These are phyloP conservation scores for Hypsizygus marmoreus DNA, from an alignment of 768 basidiomycete genomes.

Conservation along the genomic window DNA sequence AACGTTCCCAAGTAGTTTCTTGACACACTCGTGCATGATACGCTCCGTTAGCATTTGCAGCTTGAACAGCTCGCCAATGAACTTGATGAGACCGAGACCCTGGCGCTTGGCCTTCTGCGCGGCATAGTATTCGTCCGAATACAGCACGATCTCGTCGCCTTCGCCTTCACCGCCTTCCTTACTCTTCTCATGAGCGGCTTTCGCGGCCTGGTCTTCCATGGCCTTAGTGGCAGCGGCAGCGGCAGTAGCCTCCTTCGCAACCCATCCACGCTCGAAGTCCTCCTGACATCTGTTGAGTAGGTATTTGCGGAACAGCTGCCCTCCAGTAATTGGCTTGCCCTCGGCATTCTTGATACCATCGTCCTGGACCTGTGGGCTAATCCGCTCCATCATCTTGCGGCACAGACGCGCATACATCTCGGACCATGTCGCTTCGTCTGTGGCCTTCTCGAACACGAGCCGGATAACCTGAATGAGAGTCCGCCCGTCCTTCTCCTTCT, in stretches of 20 bases:
- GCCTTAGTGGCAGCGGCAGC: slow-evolving; percentile 86
- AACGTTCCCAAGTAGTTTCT: slow-evolving; percentile 91
- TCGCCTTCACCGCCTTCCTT: slow-evolving; percentile 42
- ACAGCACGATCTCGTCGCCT: slow-evolving; percentile 71
- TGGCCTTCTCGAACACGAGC: slow-evolving; percentile 96
- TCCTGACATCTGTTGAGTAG: slow-evolving; percentile 96
- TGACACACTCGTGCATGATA: slow-evolving; percentile 98
- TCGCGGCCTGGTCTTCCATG: slow-evolving; percentile 79
- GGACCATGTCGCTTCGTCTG: slow-evolving; percentile 93
- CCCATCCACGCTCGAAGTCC: slow-evolving; percentile 97
- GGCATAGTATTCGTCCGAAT: slow-evolving; percentile 95
- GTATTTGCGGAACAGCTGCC: slow-evolving; percentile 95
- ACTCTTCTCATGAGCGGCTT: slow-evolving; percentile 63
- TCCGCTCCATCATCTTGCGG: slow-evolving; percentile 93
- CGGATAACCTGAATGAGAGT: slow-evolving; percentile 96
- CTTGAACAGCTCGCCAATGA: slow-evolving; percentile 98
- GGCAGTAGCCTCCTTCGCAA: slow-evolving; percentile 82
- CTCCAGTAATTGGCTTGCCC: slow-evolving; percentile 89
- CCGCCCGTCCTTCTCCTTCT: slow-evolving; percentile 89
- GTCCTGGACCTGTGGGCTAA: slow-evolving; percentile 86
- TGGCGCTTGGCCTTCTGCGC: slow-evolving; percentile 97
- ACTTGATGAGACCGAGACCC: slow-evolving; percentile 95
- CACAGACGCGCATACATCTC: slow-evolving; percentile 98
- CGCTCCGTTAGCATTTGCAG: slow-evolving; percentile 97
- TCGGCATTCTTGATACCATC: slow-evolving; percentile 80